Conservation (phyloP, 1,139 yeast genomes). For the Suhomyces chickasaworum region DNA sequence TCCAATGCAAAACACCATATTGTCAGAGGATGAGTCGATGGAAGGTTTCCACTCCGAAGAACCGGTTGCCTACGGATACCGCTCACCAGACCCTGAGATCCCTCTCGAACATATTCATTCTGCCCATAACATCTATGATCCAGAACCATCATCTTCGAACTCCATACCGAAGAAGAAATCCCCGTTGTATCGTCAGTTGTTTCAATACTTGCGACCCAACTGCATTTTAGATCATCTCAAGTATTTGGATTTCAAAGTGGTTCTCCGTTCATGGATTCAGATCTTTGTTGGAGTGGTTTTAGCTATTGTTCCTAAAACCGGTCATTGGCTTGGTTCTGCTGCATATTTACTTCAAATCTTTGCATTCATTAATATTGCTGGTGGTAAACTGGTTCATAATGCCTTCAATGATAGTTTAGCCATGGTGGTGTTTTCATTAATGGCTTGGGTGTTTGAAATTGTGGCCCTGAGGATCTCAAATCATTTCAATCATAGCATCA, state of each 20-base stretch:
- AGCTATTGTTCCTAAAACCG: conserved; percentile 27
- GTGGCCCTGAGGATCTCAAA: conserved; percentile 31
- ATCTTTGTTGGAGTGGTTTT: conserved; percentile 32
- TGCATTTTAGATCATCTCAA: conserved; percentile 32
- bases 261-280: conserved; percentile 32
- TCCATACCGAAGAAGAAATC: not conserved
- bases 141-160: not conserved
- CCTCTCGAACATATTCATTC: not conserved
- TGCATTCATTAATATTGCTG: conserved; percentile 31
- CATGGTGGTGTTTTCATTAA: conserved; percentile 21
- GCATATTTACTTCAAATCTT: conserved; percentile 33
- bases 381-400: conserved; percentile 30
- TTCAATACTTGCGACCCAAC: conserved; percentile 23
- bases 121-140: conserved; percentile 2
- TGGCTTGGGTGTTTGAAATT: conserved; percentile 30
- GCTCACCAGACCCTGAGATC: not conserved
- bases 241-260: conserved; percentile 29
- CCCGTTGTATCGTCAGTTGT: conserved; percentile 19
- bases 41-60: not conserved
- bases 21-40: not conserved
- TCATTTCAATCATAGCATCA: conserved; percentile 29
- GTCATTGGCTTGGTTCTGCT: conserved; percentile 35
- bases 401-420: conserved; percentile 22
- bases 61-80: not conserved
- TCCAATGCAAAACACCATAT: not conserved